Base-by-base conservation (phyloP, 2,329 filamentous ascomycete species). In the Dothistroma pini region DNA sequence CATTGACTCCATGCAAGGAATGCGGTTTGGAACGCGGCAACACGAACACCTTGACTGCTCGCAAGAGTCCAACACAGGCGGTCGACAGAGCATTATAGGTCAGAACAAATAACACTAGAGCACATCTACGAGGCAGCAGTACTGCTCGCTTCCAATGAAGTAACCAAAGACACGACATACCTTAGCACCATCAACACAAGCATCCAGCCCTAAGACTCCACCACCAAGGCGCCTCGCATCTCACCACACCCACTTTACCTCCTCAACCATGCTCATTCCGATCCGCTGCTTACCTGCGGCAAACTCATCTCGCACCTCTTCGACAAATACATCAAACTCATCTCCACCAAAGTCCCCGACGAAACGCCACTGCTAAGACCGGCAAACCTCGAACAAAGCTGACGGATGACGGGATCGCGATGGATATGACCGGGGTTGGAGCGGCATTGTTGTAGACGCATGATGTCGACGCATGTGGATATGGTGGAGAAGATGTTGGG, bases 391-490 rank as follows among this genome's bases (percentile, higher is more conserved):
- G n/a, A 19, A 44, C 41, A 19, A 44, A 44, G 16, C 3, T 44
- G 16, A 44, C n/a, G 41, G 14, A 44, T 9, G 41, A 73, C 69
- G 97, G 95, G 73, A 91, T 97, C 75, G 95, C 93, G 50, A 96
- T 99, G 89, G 93, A 97, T 77, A 85, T 92, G 74, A 87, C 99
- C 57, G 92, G 92, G 92, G 59, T 89, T 96, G 73, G 93, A 91
- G 79, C 87, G 95, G 70, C 99, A 99, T 82, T 99, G 95, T 85
- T 99, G 95, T 81, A 90, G 95, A 70, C 89, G 95, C 73, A 99
- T 99, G 95, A 87, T 99, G 77, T 96, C 99, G 90, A 99, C 95
- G 63, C 95, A 99, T 79, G 95, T 99, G 71, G 95, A 99, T 76
- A 83, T 99, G 64, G 97, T 99, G 71, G 95, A 99, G 83, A 99